These are phyloP conservation scores for Simplicillium sp. DNA, from an alignment of 2,329 filamentous ascomycete species.

Conservation along the genomic window DNA sequence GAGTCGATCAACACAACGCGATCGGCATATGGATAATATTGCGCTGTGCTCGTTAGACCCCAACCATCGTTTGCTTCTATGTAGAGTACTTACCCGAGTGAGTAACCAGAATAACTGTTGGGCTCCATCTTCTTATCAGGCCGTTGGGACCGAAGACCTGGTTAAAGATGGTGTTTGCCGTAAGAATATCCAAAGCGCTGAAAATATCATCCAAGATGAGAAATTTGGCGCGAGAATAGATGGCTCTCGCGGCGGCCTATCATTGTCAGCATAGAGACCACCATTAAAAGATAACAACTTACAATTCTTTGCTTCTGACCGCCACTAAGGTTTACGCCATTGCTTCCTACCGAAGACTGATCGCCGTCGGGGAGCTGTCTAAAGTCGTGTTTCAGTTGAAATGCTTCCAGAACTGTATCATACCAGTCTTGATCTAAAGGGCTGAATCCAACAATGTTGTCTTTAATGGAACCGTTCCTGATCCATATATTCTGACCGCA, in stretches of 20 bases:
- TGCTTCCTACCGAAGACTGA: not conserved
- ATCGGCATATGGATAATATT: too few species aligned
- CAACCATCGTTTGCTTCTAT: too few species aligned
- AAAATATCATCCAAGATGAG: not conserved
- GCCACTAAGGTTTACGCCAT: not conserved
- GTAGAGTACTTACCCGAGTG: not conserved
- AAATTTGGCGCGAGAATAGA: not conserved
- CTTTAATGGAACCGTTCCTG: conserved; percentile 11
- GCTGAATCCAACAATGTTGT: conserved; percentile 13
- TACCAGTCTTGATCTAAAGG: conserved; percentile 12
- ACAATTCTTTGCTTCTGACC: not conserved
- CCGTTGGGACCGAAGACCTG: not conserved
- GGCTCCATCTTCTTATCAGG: not conserved
- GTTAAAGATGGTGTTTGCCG: not conserved
- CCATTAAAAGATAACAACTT: too few species aligned
- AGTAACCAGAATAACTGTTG: not conserved
- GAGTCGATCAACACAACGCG: too few species aligned
- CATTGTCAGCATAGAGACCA: too few species aligned
- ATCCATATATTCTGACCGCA: conserved; percentile 17
- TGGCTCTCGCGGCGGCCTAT: not conserved
- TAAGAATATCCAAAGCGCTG: not conserved
- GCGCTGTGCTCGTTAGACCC: too few species aligned
- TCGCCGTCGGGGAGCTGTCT: not conserved
- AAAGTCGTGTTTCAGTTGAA: conserved; percentile 1
- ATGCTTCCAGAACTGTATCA: conserved; percentile 7